Conservation (phyloP, 2,329 filamentous ascomycete genomes). For the Elsinoe necatrix region DNA sequence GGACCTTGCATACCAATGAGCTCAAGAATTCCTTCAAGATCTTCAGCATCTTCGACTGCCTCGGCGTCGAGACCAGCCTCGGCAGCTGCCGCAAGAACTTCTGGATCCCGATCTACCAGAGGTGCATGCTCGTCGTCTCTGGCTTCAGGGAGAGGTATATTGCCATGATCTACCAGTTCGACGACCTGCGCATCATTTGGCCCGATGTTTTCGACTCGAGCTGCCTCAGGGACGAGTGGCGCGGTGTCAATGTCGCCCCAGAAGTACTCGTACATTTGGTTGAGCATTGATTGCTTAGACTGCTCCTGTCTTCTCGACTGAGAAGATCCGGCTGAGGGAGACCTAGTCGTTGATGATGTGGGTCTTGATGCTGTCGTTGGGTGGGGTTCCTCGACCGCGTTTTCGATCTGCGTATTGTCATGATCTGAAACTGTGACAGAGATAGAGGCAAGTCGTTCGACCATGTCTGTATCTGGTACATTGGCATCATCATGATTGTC, state of each 20-base stretch:
- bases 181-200: slow-evolving; percentile 56
- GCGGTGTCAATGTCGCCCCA: slow-evolving; percentile 37
- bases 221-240: slow-evolving; percentile 30
- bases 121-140: slow-evolving; percentile 38
- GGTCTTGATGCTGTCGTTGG: not conserved
- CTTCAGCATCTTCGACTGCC: slow-evolving; percentile 74
- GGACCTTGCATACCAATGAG: slow-evolving; percentile 94
- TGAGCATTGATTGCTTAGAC: slow-evolving; percentile 18
- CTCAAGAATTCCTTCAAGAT: slow-evolving; percentile 92
- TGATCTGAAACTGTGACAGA: not conserved
- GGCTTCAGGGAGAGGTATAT: slow-evolving; percentile 23
- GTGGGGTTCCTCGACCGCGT: not conserved
- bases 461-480: no score
- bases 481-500: no score
- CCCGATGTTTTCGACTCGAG: slow-evolving; percentile 47
- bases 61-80: slow-evolving; percentile 63
- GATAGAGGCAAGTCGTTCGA: no score
- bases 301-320: not conserved
- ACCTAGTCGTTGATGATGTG: not conserved
- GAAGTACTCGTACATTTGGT: slow-evolving; percentile 38
- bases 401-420: not conserved
- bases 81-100: slow-evolving; percentile 56
- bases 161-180: slow-evolving; percentile 25
- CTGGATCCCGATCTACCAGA: slow-evolving; percentile 40
- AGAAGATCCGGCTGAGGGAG: not conserved